Conservation (phyloP, 1,284 basidiomycete species). For the Ceratobasidium theobromae region DNA sequence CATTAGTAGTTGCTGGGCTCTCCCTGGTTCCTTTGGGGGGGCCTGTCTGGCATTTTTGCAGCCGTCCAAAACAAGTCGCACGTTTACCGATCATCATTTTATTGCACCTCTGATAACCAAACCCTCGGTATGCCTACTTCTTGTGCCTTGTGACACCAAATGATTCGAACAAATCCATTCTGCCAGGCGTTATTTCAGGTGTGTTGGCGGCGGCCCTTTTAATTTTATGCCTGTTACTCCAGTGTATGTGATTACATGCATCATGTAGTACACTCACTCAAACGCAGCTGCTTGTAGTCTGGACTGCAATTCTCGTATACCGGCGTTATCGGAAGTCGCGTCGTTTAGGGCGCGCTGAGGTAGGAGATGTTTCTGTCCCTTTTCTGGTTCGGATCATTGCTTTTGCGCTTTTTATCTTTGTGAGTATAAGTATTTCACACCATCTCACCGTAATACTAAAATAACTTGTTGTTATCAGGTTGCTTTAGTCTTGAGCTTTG, state of each 20-base stretch:
- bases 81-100: conserved; percentile 3
- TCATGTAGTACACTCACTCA: background rate
- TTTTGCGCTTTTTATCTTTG: conserved; percentile 3
- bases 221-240: conserved; percentile 15
- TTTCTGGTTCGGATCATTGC: conserved; percentile 13
- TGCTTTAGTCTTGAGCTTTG: conserved; percentile 1
- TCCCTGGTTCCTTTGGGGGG: conserved; percentile 3
- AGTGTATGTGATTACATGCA: background rate
- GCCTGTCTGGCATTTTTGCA: conserved; percentile 4
- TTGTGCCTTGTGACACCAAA: background rate
- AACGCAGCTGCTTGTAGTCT: background rate
- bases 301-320: conserved; percentile 18
- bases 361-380: conserved; percentile 16
- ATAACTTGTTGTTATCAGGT: background rate
- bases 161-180: background rate
- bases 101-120: conserved; percentile 10
- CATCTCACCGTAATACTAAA: background rate
- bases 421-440: background rate
- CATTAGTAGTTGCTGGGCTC: background rate
- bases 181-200: background rate
- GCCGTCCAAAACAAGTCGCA: background rate
- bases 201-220: background rate
- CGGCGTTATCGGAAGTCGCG: conserved; percentile 3
- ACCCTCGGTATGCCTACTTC: background rate
- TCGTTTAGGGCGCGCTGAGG: conserved; percentile 12